These are phyloP conservation scores for Macrophomina phaseolina DNA, from an alignment of 2,329 filamentous ascomycete genomes.

Conservation along the genomic window DNA sequence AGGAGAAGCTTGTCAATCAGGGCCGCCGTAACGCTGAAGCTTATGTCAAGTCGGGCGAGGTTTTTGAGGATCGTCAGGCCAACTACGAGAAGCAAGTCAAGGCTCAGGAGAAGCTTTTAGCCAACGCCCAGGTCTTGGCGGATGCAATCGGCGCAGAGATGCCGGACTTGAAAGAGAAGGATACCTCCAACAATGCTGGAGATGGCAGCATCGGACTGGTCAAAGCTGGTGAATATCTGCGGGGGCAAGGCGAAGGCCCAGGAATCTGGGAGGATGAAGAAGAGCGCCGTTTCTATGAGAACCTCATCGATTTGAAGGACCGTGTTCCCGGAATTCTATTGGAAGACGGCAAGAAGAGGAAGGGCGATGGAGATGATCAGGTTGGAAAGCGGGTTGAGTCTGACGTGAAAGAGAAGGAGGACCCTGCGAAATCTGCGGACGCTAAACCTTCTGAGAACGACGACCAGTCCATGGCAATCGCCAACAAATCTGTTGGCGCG, in stretches of 20 bases:
- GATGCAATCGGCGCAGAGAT: conserved; percentile 89
- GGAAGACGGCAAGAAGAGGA: conserved; percentile 95
- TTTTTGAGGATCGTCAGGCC: conserved; percentile 95
- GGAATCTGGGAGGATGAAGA: conserved; percentile 99
- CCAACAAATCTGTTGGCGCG: conserved; percentile 95
- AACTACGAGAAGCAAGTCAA: conserved; percentile 96
- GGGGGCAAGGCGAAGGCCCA: conserved; percentile 85
- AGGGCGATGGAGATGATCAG: conserved; percentile 78
- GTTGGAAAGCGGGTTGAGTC: conserved; percentile 75
- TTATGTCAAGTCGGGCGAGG: conserved; percentile 97
- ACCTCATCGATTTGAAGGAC: conserved; percentile 90
- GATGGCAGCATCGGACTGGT: conserved; percentile 88
- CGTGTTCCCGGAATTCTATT: conserved; percentile 93
- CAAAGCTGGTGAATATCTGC: conserved; percentile 91
- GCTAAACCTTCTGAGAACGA: conserved; percentile 66
- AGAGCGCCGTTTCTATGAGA: conserved; percentile 97
- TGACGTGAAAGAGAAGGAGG: conserved; percentile 51
- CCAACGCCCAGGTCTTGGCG: conserved; percentile 89
- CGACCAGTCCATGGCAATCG: conserved; percentile 90
- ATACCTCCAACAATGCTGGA: conserved; percentile 67
- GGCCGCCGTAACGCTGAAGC: conserved; percentile 95
- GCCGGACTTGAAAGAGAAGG: conserved; percentile 88
- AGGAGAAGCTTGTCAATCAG: conserved; percentile 85
- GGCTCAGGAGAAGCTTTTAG: conserved; percentile 84
- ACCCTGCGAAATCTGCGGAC: conserved; percentile 42